Conservation (phyloP, 352 stramenopile genomes). For the Pseudoperonospora humuli region DNA sequence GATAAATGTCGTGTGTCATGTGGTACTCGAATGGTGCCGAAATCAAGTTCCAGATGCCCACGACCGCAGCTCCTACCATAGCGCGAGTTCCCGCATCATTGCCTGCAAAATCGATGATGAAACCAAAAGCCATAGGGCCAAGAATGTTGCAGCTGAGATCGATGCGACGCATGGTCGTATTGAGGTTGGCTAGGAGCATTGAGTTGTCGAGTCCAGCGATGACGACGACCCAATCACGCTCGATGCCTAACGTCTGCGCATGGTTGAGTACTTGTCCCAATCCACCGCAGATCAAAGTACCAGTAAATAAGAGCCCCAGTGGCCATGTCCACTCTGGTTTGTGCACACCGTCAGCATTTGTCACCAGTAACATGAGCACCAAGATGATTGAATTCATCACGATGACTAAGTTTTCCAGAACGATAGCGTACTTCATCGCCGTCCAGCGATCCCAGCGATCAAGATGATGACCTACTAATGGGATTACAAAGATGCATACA, state of each 20-base stretch:
- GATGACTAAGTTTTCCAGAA: conserved; percentile 71
- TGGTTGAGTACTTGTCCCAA: conserved; percentile 77
- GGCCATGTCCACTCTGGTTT: conserved; percentile 46
- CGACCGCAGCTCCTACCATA: conserved; percentile 48
- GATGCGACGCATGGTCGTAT: conserved; percentile 72
- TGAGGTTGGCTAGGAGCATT: conserved; percentile 42
- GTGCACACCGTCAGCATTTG: conserved; percentile 43
- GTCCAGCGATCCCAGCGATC: conserved; percentile 59
- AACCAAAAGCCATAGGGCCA: conserved; percentile 55
- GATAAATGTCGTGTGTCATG: conserved; percentile 65
- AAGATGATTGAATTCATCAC: conserved; percentile 52
- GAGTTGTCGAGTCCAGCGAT: conserved; percentile 41
- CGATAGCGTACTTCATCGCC: conserved; percentile 55
- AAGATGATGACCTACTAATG: conserved; percentile 52
- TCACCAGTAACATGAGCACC: conserved; percentile 47
- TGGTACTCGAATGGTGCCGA: conserved; percentile 72
- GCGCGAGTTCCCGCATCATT: conserved; percentile 49
- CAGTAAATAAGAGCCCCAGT: conserved; percentile 40
- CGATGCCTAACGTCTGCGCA: conserved; percentile 66
- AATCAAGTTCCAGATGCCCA: conserved; percentile 76
- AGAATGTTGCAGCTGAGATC: conserved; percentile 75
- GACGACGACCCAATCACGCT: conserved; percentile 84
- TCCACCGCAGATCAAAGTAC: conserved; percentile 53
- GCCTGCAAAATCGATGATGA: conserved; percentile 77
- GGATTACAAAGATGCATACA: conserved; percentile 58